Conservation (phyloP, 768 basidiomycete species). For the Russula sp. region DNA sequence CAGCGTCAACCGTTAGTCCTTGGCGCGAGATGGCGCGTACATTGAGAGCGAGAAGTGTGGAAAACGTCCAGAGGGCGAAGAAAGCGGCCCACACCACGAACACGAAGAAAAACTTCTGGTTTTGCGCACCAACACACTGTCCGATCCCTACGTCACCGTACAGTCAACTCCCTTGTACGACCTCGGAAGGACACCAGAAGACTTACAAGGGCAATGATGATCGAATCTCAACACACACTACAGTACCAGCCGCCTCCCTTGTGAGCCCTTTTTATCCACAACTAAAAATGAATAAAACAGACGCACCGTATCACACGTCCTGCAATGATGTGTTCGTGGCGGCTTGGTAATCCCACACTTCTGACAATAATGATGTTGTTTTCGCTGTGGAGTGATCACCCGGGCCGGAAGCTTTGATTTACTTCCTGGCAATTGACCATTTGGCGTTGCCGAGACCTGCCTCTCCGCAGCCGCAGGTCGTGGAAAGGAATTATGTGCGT, state of each 20-base stretch:
- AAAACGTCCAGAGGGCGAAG: constrained; percentile 62
- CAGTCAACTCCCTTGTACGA: not conserved
- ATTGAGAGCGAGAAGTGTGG: constrained; percentile 55
- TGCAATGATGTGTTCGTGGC: constrained; percentile 74
- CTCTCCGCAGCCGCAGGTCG: not conserved
- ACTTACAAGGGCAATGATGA: constrained; percentile 86
- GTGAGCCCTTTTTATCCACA: not conserved
- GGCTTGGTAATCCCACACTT: constrained; percentile 69
- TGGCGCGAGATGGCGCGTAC: constrained; percentile 37
- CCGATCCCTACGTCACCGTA: constrained; percentile 66
- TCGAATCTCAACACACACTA: constrained; percentile 83
- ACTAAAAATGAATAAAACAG: constrained; percentile 4
- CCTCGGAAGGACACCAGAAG: not conserved
- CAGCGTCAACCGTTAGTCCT: constrained; percentile 50
- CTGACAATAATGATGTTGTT: constrained; percentile 65
- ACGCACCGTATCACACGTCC: constrained; percentile 76
- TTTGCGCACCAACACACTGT: constrained; percentile 89
- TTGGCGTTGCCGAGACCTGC: not conserved
- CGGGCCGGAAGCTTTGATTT: constrained; percentile 36
- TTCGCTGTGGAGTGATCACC: constrained; percentile 47
- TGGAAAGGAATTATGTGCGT: not conserved
- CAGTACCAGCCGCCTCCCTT: not conserved
- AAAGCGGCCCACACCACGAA: constrained; percentile 64
- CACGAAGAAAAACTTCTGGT: constrained; percentile 91
- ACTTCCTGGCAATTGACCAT: not conserved